These are phyloP conservation scores for Cydonia oblonga DNA, from an alignment of 331 rosid species.

Conservation along the genomic window DNA sequence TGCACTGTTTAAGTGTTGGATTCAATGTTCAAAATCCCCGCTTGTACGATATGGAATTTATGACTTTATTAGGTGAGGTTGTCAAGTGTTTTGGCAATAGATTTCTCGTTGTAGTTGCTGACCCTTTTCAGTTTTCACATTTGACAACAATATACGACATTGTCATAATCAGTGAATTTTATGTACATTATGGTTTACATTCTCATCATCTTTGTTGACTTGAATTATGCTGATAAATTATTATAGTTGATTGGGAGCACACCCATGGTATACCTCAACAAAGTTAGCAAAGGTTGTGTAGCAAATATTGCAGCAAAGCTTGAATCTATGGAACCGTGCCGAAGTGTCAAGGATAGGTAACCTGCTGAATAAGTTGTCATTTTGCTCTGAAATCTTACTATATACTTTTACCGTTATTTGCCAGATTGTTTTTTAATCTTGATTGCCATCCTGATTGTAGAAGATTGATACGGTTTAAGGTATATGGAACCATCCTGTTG, in stretches of 20 bases:
- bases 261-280: slow-evolving; percentile 90
- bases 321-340: slow-evolving; percentile 93
- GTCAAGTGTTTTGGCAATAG: not conserved
- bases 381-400: not conserved
- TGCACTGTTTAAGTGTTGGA: not conserved
- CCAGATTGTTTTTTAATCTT: not conserved
- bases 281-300: slow-evolving; percentile 64
- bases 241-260: slow-evolving; percentile 82
- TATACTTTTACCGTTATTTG: not conserved
- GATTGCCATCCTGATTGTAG: not conserved
- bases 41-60: not conserved
- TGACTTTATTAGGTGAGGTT: not conserved
- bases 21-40: not conserved
- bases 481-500: not conserved
- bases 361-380: not conserved
- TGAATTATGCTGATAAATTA: not conserved
- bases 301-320: slow-evolving; percentile 95
- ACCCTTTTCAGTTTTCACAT: not conserved
- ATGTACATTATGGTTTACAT: not conserved
- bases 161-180: not conserved
- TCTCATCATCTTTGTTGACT: not conserved
- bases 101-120: not conserved
- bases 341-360: slow-evolving; percentile 94
- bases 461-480: not conserved
- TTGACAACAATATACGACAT: not conserved